A percentile compares a stretch with the other conserved stretches of the same genome.
These are phyloP conservation scores for Corylus avellana DNA, from an alignment of 306 rosid species.

Conservation along the genomic window DNA sequence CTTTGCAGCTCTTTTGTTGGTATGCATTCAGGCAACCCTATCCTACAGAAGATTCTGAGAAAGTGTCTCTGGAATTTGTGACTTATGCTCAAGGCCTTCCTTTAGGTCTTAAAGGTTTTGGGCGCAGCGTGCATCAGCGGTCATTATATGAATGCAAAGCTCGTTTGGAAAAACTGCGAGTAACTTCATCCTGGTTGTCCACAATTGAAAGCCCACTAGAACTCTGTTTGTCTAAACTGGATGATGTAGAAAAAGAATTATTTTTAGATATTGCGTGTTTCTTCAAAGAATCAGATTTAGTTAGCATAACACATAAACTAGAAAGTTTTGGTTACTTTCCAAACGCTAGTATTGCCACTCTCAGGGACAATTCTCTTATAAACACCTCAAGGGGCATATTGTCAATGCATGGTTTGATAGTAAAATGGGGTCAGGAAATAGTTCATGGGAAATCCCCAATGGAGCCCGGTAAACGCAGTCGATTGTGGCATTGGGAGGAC, in stretches of 20 bases:
- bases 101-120: not conserved
- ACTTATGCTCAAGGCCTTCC: not conserved
- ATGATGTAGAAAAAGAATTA: not conserved
- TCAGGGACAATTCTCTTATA: not conserved
- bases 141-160: too few relatives aligned
- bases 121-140: fast-evolving
- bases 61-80: not conserved
- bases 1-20: not conserved
- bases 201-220: too few relatives aligned
- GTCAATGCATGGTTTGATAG: not conserved
- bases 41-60: too few relatives aligned
- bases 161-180: too few relatives aligned
- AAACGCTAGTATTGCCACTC: not conserved
- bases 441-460: not conserved
- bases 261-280: not conserved
- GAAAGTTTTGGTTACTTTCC: not conserved
- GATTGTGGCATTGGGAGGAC: not conserved
- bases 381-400: not conserved
- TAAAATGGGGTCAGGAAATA: not conserved
- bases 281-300: not conserved
- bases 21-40: not conserved
- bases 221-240: too few relatives aligned
- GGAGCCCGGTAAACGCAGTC: not conserved
- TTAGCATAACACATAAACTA: not conserved
- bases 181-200: fast-evolving